Evolutionary conservation across 2,329 filamentous ascomycete species (phyloP).

Genomic region (Cercospora beticola): DNA sequence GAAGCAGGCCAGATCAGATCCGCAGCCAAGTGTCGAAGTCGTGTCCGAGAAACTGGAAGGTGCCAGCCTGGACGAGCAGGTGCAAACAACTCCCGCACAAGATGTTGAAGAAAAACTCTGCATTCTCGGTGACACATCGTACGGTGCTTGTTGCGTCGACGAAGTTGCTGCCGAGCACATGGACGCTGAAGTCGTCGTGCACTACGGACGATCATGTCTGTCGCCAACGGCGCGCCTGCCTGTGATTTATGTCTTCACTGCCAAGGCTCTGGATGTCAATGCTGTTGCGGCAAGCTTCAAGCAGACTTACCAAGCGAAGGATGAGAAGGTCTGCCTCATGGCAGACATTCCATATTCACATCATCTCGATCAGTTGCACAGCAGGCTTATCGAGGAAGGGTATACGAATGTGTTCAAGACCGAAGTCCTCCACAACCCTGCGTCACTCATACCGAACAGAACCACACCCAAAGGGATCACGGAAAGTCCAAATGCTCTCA

Average conservation of each 20-base stretch:
- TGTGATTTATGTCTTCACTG: conserved; percentile 88
- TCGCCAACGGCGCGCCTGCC: conserved; percentile 85
- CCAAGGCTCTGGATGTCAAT: conserved; percentile 64
- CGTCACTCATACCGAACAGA: conserved; percentile 80
- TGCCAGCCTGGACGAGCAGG: conserved; percentile 1
- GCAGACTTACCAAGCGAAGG: conserved; percentile 64
- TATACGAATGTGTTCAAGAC: conserved; percentile 71
- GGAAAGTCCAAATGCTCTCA: conserved; percentile 52
- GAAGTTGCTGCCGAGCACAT: conserved; percentile 95
- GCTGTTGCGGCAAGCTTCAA: conserved; percentile 62
- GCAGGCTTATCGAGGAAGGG: conserved; percentile 58
- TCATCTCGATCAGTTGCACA: conserved; percentile 63
- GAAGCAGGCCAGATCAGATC: conserved; percentile 7
- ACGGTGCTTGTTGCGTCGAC: conserved; percentile 95
- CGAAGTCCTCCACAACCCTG: conserved; percentile 72
- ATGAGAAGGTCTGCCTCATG: conserved; percentile 71
- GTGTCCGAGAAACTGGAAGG: conserved; percentile 16
- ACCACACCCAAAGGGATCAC: conserved; percentile 58
- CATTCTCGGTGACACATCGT: conserved; percentile 92
- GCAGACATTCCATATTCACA: conserved; percentile 85
- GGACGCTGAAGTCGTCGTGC: conserved; percentile 84
- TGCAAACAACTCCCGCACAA: conserved; percentile 9
- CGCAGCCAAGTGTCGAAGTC: neutral
- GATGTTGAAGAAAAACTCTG: conserved; percentile 59
- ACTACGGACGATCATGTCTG: conserved; percentile 89